A percentile compares a stretch with the other conserved stretches of the same genome.
Conservation (phyloP, 129 eudicot genomes). For the Arctium minus region DNA sequence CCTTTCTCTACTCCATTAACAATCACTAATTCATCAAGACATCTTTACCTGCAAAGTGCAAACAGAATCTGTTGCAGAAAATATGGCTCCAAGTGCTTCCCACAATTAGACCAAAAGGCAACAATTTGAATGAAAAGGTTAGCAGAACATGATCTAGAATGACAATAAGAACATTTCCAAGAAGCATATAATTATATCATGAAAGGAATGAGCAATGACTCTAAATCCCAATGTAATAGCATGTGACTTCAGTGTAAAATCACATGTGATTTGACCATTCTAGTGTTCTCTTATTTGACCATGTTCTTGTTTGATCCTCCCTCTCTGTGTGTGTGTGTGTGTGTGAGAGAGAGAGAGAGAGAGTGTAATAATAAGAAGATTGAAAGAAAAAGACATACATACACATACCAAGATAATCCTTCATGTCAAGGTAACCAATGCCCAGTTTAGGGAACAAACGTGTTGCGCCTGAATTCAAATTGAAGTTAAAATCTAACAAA, state of each 20-base stretch:
- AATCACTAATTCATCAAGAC: neutral
- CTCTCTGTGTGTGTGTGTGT: no score
- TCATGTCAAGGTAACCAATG: constrained; percentile 43
- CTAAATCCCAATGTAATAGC: no score
- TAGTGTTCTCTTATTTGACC: no score
- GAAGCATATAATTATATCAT: neutral
- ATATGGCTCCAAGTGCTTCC: constrained; percentile 95
- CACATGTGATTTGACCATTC: no score
- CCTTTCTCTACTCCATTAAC: neutral
- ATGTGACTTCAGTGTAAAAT: no score
- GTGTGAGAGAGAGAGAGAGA: no score
- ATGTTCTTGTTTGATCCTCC: no score
- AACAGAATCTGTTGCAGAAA: constrained; percentile 96
- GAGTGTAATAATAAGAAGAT: neutral
- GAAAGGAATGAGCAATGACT: no score
- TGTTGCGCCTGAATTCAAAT: constrained; percentile 40
- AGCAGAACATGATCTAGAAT: constrained; percentile 9
- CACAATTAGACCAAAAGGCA: constrained; percentile 14
- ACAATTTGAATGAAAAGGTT: constrained; percentile 8
- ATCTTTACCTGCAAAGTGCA: constrained; percentile 82
- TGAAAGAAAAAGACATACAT: constrained; percentile 12
- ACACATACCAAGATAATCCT: constrained; percentile 79
- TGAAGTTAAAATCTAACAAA: constrained; percentile 12
- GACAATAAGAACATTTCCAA: constrained; percentile 3
- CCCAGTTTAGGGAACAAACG: constrained; percentile 44